Base-by-base conservation (phyloP, 257 asterid species). In the Nicotiana obtusifolia region DNA sequence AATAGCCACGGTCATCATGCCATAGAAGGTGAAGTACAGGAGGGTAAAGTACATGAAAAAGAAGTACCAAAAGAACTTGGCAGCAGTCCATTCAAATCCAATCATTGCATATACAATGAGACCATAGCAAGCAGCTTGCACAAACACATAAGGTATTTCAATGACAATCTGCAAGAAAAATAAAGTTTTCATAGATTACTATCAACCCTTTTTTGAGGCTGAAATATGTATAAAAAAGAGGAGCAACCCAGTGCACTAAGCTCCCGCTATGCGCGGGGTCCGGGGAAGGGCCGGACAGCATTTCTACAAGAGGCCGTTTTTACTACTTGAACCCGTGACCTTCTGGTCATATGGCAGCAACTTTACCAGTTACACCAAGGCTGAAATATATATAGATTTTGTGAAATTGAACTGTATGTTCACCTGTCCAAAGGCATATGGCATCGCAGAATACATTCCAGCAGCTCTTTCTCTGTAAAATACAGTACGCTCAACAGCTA, bases 401-500 rank as follows among this genome's bases (percentile, higher is more conserved):
- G 3, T 20, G 4, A 44, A 82, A 1, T 15, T 53, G 59, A 53
- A 53, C 59, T 53, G 59, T 53, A 8, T 33, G 61, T 64, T 62
- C 20, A 90, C 97, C 86, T 91, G 94, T 84, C 90, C 88, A 67
- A 93, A 90, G 65, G 97, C 97, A 82, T 93, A 93, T 47, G 97
- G 97, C 37, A 93, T 64, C 49, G 97, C 92, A 20, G 96, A 90
- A 81, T 90, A 92, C 95, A 92, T 89, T 57, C 97, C 97, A 1
- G 96, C 97, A 30, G 96, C 97, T 86, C 82, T 89, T 86, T 93
- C 97, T 82, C 97, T 66, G 37, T 91, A 93, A 77, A 93, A 91
- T 20, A 93, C 94, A 5, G 97, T 93, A 62, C 97, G 84, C 78
- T 93, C 97, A 15, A 91, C 83, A 1, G 93, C 91, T 69, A 90